Evolutionary conservation across 768 basidiomycete species (phyloP).

Genomic region (Lactarius vividus): DNA sequence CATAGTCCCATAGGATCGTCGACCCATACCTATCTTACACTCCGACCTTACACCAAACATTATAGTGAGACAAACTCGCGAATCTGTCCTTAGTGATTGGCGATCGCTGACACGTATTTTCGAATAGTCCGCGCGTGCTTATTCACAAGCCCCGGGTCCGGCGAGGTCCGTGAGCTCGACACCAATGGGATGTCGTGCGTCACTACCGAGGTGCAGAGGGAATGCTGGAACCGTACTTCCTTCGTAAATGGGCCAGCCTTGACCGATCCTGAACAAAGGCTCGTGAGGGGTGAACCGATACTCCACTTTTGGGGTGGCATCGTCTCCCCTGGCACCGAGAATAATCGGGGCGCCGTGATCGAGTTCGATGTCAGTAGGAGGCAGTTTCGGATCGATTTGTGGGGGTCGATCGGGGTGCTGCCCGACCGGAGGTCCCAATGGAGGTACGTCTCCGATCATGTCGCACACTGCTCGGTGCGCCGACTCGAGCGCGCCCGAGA

Average conservation of each 20-base stretch:
- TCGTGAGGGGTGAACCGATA: not conserved
- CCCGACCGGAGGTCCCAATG: not conserved
- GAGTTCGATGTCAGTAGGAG: not conserved
- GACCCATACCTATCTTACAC: not conserved
- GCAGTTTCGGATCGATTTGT: not conserved
- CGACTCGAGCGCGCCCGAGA: conserved; percentile 31
- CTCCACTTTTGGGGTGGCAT: not conserved
- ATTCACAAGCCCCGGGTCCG: not conserved
- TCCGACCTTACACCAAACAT: not conserved
- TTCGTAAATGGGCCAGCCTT: not conserved
- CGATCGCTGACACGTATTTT: not conserved
- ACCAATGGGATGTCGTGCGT: not conserved
- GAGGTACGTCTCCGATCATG: not conserved
- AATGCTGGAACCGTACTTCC: not conserved
- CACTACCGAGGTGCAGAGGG: conserved; percentile 1
- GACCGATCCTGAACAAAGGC: not conserved
- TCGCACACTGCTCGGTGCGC: not conserved
- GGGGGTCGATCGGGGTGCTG: not conserved
- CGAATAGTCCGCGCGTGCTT: not conserved
- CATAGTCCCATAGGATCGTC: not conserved
- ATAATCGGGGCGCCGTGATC: not conserved
- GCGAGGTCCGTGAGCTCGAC: not conserved
- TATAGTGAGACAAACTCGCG: not conserved
- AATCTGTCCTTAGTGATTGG: not conserved
- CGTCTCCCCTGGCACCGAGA: not conserved